Percentiles rank a stretch among this genome's conserved stretches.
Evolutionary conservation across 495 filamentous ascomycete species (phyloP).

Genomic region (Penicillium angulare): DNA sequence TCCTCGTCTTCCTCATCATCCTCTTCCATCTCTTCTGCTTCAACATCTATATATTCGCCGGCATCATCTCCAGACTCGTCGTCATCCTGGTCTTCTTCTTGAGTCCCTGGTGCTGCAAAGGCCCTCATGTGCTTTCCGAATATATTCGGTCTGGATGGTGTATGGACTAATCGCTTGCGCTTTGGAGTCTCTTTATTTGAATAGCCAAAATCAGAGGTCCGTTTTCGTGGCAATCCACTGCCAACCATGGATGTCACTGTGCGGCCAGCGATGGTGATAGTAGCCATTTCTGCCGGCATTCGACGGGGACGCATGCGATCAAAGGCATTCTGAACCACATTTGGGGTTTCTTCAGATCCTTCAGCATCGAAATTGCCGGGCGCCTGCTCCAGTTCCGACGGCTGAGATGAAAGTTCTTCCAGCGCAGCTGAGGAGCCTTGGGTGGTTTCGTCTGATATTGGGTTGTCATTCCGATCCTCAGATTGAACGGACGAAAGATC

Average conservation of each 20-base stretch:
- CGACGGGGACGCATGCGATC: conserved; percentile 67
- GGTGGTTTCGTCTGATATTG: conserved; percentile 8
- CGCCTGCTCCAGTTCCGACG: conserved; percentile 10
- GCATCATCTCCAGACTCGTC: conserved; percentile 33
- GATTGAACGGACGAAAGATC: conserved; percentile 1
- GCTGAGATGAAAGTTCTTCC: conserved; percentile 9
- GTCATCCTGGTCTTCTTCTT: conserved; percentile 31
- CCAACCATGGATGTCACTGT: conserved; percentile 67
- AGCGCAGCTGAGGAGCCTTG: not conserved
- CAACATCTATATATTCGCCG: conserved; percentile 31
- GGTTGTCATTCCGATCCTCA: not conserved
- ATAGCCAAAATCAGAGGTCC: conserved; percentile 21
- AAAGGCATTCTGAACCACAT: conserved; percentile 61
- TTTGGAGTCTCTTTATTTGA: conserved; percentile 10
- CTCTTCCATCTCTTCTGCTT: conserved; percentile 22
- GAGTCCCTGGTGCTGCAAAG: conserved; percentile 71
- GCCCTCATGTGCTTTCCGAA: conserved; percentile 68
- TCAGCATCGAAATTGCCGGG: conserved; percentile 18
- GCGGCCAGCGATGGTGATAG: conserved; percentile 82
- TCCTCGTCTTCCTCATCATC: conserved; percentile 20
- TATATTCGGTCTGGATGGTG: conserved; percentile 41
- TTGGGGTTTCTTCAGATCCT: conserved; percentile 34
- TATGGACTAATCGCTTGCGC: conserved; percentile 40
- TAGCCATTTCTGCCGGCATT: conserved; percentile 68
- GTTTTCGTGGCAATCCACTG: conserved; percentile 42